phyloP scores from a whole-genome alignment of 1,139 yeast species.

The Pichia terricola region DNA sequence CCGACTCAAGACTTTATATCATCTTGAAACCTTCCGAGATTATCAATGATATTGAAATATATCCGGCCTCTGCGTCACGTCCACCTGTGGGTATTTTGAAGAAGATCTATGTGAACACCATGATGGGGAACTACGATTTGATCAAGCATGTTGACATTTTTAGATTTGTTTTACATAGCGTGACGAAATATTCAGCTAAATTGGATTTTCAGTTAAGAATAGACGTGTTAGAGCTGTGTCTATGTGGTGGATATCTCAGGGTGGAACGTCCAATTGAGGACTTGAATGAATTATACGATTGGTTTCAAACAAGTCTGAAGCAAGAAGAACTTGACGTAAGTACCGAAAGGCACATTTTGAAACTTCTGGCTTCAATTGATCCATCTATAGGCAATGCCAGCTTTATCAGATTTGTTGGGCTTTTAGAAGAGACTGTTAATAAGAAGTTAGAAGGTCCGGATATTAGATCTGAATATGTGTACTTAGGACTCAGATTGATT shows the following conservation, averaged over 20 bases:
- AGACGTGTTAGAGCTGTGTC: background rate
- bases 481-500: constrained; percentile 1
- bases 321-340: constrained; percentile 1
- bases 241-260: background rate
- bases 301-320: background rate
- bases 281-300: background rate
- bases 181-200: background rate
- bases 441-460: background rate
- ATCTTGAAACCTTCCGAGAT: constrained; percentile 20
- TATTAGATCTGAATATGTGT: background rate
- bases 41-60: constrained; percentile 17
- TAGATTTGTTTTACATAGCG: background rate
- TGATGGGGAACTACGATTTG: constrained; percentile 53
- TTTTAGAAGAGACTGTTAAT: constrained; percentile 1
- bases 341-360: background rate
- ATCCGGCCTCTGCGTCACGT: constrained; percentile 1
- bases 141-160: background rate
- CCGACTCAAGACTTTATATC: constrained; percentile 20
- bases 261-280: background rate
- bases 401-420: background rate
- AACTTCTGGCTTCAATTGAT: too few relatives aligned
- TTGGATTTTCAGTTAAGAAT: background rate
- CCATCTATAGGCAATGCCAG: background rate
- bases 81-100: constrained; percentile 41
- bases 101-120: constrained; percentile 74